Percentiles rank a stretch among this genome's conserved stretches.
These are phyloP conservation scores for Ceratocystis huliohia DNA, from an alignment of 2,329 filamentous ascomycete genomes.

Conservation along the genomic window DNA sequence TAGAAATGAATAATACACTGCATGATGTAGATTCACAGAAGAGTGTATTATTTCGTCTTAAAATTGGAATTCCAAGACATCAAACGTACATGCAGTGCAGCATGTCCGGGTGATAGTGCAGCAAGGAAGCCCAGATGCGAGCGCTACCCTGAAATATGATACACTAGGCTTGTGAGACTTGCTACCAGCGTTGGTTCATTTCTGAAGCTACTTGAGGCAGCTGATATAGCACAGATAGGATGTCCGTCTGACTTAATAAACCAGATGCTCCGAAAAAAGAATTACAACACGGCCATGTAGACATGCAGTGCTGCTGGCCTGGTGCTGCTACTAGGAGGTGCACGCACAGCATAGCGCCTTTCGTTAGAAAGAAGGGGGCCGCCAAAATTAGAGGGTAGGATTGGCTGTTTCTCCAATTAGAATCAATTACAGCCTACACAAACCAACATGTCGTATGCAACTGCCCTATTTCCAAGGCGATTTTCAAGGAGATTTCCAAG, in stretches of 20 bases:
- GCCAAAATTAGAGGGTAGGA: constrained; percentile 3
- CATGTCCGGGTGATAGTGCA: neutral
- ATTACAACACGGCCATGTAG: neutral
- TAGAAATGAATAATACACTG: neutral
- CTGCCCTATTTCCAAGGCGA: neutral
- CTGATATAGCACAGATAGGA: neutral
- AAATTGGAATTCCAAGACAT: neutral
- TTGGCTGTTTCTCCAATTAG: constrained; percentile 8
- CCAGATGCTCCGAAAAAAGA: neutral
- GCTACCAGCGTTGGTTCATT: neutral
- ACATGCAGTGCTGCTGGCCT: neutral
- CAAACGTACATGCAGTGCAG: neutral
- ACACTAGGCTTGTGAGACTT: neutral
- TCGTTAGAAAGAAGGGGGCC: neutral
- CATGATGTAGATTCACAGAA: neutral
- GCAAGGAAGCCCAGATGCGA: neutral
- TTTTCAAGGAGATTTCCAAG: neutral
- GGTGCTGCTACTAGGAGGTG: neutral
- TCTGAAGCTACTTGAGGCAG: neutral
- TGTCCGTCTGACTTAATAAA: neutral
- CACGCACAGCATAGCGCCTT: neutral
- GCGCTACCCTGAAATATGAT: neutral
- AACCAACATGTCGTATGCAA: neutral
- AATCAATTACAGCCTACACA: neutral
- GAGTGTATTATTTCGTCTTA: neutral